Conservation (phyloP, 169 alveolate species). For the Eimeria acervulina region DNA sequence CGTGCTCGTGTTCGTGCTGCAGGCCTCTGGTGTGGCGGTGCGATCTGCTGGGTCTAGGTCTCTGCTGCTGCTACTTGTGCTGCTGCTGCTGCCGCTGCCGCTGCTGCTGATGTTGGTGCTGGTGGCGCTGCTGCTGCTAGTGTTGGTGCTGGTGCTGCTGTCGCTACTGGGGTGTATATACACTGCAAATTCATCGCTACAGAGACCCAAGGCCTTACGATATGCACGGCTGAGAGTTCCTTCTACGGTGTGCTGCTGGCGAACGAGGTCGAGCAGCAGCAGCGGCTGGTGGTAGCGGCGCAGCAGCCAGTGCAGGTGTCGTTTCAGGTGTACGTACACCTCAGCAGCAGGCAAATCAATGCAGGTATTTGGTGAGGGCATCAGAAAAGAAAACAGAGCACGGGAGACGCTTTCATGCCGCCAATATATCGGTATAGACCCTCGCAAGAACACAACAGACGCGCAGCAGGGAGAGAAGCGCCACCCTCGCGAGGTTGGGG, state of each 20-base stretch:
- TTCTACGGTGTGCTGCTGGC: conserved; percentile 68
- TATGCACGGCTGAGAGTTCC: conserved; percentile 45
- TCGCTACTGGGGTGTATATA: conserved; percentile 16
- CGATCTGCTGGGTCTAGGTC: background rate
- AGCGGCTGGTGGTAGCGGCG: conserved; percentile 67
- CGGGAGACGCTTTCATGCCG: conserved; percentile 87
- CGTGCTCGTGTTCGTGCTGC: background rate
- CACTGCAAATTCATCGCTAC: conserved; percentile 60
- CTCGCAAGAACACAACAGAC: conserved; percentile 96
- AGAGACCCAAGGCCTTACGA: conserved; percentile 31
- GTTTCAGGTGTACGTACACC: conserved; percentile 59
- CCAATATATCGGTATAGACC: conserved; percentile 98
- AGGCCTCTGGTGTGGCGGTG: background rate
- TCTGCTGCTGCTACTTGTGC: background rate
- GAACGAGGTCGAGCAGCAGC: conserved; percentile 72
- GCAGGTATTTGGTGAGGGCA: conserved; percentile 32
- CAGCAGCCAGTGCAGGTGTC: conserved; percentile 67
- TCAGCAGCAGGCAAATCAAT: conserved; percentile 45
- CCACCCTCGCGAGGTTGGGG: background rate
- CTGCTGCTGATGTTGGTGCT: background rate
- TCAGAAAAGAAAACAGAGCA: background rate
- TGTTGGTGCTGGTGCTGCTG: background rate
- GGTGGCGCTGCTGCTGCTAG: conserved; percentile 21
- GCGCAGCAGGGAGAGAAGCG: conserved; percentile 57
- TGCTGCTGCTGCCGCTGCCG: conserved; percentile 9